These are phyloP conservation scores for Pisolithus microcarpus DNA, from an alignment of 768 basidiomycete species.

Conservation along the genomic window DNA sequence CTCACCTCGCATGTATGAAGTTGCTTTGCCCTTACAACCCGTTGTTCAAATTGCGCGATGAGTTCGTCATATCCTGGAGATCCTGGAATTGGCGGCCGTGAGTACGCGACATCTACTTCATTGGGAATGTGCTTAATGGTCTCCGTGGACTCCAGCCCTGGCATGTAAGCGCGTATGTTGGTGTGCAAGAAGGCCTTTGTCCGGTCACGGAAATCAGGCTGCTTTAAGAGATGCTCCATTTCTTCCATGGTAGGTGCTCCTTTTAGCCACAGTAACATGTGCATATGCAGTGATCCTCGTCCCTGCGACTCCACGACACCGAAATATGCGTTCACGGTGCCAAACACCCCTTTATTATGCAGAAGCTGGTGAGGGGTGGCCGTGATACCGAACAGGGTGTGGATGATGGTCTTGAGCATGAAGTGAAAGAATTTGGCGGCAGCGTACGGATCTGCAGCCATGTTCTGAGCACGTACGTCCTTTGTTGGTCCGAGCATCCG, in stretches of 20 bases:
- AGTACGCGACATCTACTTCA: slow-evolving; percentile 19
- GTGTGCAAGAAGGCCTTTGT: slow-evolving; percentile 24
- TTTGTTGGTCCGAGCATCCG: slow-evolving; percentile 17
- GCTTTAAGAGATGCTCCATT: neutral
- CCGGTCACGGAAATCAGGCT: slow-evolving; percentile 19
- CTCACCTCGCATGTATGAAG: too few relatives aligned
- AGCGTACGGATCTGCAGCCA: slow-evolving; percentile 35
- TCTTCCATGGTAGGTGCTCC: neutral
- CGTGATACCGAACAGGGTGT: slow-evolving; percentile 28
- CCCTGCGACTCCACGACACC: slow-evolving; percentile 35
- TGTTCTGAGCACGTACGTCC: slow-evolving; percentile 14
- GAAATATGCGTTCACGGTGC: slow-evolving; percentile 5
- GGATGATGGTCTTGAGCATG: slow-evolving; percentile 25
- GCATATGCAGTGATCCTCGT: slow-evolving; percentile 29
- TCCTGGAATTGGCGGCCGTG: slow-evolving; percentile 29
- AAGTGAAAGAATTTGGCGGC: slow-evolving; percentile 37
- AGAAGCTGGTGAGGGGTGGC: neutral
- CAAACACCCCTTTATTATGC: slow-evolving; percentile 25
- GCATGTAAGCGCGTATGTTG: slow-evolving; percentile 3
- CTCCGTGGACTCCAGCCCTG: slow-evolving; percentile 11
- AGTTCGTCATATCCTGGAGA: slow-evolving; percentile 16
- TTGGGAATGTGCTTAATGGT: slow-evolving; percentile 18
- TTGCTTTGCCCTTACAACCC: too few relatives aligned
- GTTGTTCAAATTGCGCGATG: too few relatives aligned
- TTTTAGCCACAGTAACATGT: neutral